Base-by-base conservation (phyloP, 192 early-diverging fungal genomes). In the Backusella sp. region DNA sequence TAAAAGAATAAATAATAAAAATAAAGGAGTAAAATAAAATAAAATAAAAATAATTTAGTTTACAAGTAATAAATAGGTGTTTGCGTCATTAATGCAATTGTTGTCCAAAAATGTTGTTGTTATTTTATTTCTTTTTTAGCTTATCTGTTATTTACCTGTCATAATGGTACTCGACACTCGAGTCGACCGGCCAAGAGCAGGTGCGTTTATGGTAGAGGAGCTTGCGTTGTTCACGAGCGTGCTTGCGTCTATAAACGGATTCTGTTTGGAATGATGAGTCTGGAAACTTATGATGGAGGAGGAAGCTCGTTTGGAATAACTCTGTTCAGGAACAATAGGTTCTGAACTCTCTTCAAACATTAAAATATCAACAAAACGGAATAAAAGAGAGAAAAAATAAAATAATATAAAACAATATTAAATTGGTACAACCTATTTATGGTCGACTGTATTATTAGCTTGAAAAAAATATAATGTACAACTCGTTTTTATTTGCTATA, bases 31-130 rank as follows among this genome's bases (percentile, higher is more conserved):
- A 68, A 21, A 39, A 11, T 41, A 69, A 59, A 53, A 23, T n/a
- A 53, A 9, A 26, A 59, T 44, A 26, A 59, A 8, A 0, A 11
- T 26, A 23, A 59, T 14, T 28, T 28, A 59, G 56, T 59, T 28
- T 59, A 26, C 11, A 59, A 28, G 12, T 53, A 53, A 39, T 12
- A 39, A 11, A 9, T 8, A 37, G 36, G 37, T 62, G 56, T 62
- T 69, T 69, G 68, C 68, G 68, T 69, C 68, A 69, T 37, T 69
- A 68, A 23, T 37, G 66, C 66, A 62, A 62, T 62, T 62, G 56
- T 62, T 62, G n/a, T 62, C 56, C 56, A 62, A 62, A 62, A 62
- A 62, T 28, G n/a, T 62, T 59, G 23, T 26, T 11, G 12, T 12
- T 26, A 28, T 14, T 62, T 12, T 59, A 1, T 59, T 28, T 62